Base-by-base conservation (phyloP, 179 eudicot species). In the Vitellaria paradoxa region DNA sequence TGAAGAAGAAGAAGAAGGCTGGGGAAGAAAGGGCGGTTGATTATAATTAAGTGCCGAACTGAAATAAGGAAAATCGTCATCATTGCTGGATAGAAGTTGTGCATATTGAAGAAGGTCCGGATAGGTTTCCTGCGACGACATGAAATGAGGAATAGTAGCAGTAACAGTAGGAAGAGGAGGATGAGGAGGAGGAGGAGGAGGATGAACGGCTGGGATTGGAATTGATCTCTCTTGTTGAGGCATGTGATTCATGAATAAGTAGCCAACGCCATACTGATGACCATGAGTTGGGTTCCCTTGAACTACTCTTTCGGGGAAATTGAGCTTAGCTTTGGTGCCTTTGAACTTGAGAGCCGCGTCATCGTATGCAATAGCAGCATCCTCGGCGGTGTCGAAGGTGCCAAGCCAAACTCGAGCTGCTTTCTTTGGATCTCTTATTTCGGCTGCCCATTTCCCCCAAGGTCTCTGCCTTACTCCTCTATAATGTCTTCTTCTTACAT, bases 51-150 rank as follows among this genome's bases (percentile, higher is more conserved):
- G 81, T 23, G 73, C 78, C 3, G 89, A 79, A 72, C 82, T 79
- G 65, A 77, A 75, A 61, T 77, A 77, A 52, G 89, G 81, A 8
- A 88, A 81, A 7, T 76, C 83, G 42, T 53, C 87, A 53, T 89
- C 90, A 30, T 60, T 80, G 80, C 86, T 78, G 2, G 87, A 84
- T 40, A 89, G 82, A 46, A 89, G 80, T 49, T 87, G 88, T 5
- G 92, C 92, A 13, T 89, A 89, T 37, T 89, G 90, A 23, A 79
- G 77, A 15, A 89, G 85, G 76, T 86, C 74, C 0, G 91, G 91
- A 24, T 81, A 86, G 49, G 81, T 40, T 10, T 72, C 79, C 63
- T 64, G 83, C 21, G 55, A 64, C 20, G 63, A 18, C 23, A 20
- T 45, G 75, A 23, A n/a, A 49, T 20, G 56, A 63, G 42, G n/a